phyloP scores from a whole-genome alignment of 176 grass and related monocot genomes.

The Saccharum officinarum region DNA sequence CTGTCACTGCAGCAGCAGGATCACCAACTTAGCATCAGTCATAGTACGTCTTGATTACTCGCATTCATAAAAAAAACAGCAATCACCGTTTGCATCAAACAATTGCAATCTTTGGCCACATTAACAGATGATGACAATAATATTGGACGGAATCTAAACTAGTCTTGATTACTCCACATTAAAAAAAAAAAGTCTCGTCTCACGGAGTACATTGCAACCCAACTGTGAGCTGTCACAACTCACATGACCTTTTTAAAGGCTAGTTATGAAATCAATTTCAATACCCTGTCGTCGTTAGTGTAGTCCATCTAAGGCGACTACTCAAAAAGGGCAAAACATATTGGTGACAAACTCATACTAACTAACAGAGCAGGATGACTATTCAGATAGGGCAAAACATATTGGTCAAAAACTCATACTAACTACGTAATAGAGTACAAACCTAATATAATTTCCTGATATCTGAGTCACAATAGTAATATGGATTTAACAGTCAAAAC shows the following conservation, averaged over 20 bases:
- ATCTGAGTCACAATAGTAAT: not conserved
- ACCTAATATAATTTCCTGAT: not conserved
- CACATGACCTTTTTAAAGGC: not conserved
- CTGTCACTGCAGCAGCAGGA: conserved; percentile 66
- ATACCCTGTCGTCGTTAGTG: too few species aligned
- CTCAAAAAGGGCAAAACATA: not conserved
- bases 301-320: not conserved
- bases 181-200: too few species aligned
- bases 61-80: too few species aligned
- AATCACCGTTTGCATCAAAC: not conserved
- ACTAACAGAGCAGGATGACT: not conserved
- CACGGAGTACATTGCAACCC: not conserved
- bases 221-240: not conserved
- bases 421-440: not conserved
- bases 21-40: not conserved
- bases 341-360: not conserved
- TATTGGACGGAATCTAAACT: not conserved
- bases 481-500: not conserved
- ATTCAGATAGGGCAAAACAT: not conserved
- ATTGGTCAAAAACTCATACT: too few species aligned
- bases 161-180: not conserved
- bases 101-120: not conserved
- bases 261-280: not conserved
- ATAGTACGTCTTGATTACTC: not conserved
- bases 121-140: not conserved